Base-by-base conservation (phyloP, 1,284 basidiomycete genomes). In the Wolfiporia cocos region DNA sequence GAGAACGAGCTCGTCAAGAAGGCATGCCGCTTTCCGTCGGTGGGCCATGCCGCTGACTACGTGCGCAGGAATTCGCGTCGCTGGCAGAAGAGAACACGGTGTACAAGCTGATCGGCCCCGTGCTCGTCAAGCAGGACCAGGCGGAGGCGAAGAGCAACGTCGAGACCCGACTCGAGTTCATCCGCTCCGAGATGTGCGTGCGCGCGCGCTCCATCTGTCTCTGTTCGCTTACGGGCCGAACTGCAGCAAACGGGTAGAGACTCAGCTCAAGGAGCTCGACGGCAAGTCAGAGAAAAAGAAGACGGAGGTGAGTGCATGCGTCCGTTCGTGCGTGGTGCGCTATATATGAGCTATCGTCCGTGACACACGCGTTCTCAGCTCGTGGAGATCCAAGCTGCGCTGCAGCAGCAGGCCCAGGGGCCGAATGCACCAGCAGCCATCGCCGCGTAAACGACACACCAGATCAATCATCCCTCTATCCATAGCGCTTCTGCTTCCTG, bases 1-100 rank as follows among this genome's bases (percentile, higher is more conserved):
- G 95, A 98, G 68, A 97, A 95, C 65, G 86, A 94, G 62, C 71
- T 82, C 43, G 95, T 98, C 29, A 81, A 92, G 56, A 92, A 95
- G 78, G 93, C 86, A 43, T 15, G 63, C 52, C 23, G 18, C 28
- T 36, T 26, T 20, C 12, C 17, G 11, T 35, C 12, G 19, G 37
- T 5, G 29, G n/a, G 23, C 14, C 17, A 38, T 36, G 6, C 21
- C 19, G 1, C 17, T 26, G 20, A 21, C 10, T 9, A 95, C 96
- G 48, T 46, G 87, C 20, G 1, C 39, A 95, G 91, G 94, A 97
- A 66, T 93, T 98, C 57, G 66, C 69, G n/a, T 67, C 70, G 20
- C 66, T 97, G 43, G 86, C 83, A 37, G 66, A 81, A 1, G 76
- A 82, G 50, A 96, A 94, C 57, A 77, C 74, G 6, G 77, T 99